Evolutionary conservation across 2,329 filamentous ascomycete genomes (phyloP), one percentile per base, ranked within the genome.

Genomic region (Apiospora koreana): DNA sequence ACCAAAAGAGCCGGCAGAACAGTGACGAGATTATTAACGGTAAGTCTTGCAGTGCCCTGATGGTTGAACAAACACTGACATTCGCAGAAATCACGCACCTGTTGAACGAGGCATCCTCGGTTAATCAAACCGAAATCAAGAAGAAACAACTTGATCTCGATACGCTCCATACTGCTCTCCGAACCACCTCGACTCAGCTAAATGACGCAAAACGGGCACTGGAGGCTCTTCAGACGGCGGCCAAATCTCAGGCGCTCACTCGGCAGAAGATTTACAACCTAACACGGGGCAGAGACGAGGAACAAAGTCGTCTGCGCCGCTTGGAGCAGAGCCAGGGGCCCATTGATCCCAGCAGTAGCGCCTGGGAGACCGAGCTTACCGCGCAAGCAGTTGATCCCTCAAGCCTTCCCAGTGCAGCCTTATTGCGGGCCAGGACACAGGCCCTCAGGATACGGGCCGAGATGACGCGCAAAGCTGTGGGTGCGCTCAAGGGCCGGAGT

Each of bases 71-170:
- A 9, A 25, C 42, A 65, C 82, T 84, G 77, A 84, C 75, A 46
- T 21, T 78, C 43, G 74, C 77, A 91, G 93, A 95, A 67, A 95
- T 98, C 76, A 93, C 93, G 58, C 91, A 94, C 74, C 90, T 97
- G 66, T 86, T 99, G 28, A 90, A 89, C 58, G 91, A 94, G 75
- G 93, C 94, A 6, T 91, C 94, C 67, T 87, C 90, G 58, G 90
- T 94, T 62, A 95, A 98, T 79, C 92, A 93, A 69, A 86, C 90
- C 66, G 93, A 95, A 79, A 89, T 97, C 73, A 92, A 92, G 75
- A 86, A 92, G 62, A 97, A 97, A 79, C 95, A 98, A 82, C 87
- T 92, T 67, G 88, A 91, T 41, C 92, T 98, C 69, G 94, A 98
- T 78, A 87, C 90, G 21, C 90, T 97, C 45, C 95, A 98, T 80